Evolutionary conservation across 192 early-diverging fungal genomes (phyloP).

Genomic region (Podila minutissima): DNA sequence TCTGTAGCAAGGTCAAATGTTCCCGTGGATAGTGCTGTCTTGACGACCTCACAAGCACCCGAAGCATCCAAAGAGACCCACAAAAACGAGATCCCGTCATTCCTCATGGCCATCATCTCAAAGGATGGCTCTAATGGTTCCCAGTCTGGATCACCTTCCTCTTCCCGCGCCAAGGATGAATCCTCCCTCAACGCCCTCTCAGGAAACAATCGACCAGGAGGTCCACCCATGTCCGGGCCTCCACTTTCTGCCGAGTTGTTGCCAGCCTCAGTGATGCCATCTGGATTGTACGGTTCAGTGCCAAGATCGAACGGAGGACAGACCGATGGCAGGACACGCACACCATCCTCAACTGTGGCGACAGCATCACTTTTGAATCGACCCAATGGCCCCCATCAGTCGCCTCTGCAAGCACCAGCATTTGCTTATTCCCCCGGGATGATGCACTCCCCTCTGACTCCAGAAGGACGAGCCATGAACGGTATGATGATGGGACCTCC

Average conservation of each 20-base stretch:
- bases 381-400: constrained; percentile 25
- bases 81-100: constrained; percentile 32
- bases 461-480: constrained; percentile 3
- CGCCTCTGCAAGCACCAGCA: constrained; percentile 28
- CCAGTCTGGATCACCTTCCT: not conserved
- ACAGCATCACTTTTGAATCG: constrained; percentile 18
- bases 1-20: not conserved
- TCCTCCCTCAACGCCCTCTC: constrained; percentile 21
- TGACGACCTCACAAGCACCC: not conserved
- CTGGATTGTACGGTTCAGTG: constrained; percentile 28
- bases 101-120: constrained; percentile 32
- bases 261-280: constrained; percentile 47
- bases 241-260: constrained; percentile 44
- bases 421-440: constrained; percentile 46
- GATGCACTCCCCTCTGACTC: constrained; percentile 38
- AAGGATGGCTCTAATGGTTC: constrained; percentile 12
- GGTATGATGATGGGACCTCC: constrained; percentile 28
- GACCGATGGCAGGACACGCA: not conserved
- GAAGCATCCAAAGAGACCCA: not conserved
- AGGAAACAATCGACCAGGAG: constrained; percentile 9
- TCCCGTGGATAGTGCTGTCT: not conserved
- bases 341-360: constrained; percentile 13
- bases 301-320: constrained; percentile 14
- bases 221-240: constrained; percentile 8
- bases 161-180: not conserved